Percentiles rank a stretch among this genome's conserved stretches.
These are phyloP conservation scores for Borovskyia barvae DNA, from an alignment of 208 protist species.

Conservation along the genomic window DNA sequence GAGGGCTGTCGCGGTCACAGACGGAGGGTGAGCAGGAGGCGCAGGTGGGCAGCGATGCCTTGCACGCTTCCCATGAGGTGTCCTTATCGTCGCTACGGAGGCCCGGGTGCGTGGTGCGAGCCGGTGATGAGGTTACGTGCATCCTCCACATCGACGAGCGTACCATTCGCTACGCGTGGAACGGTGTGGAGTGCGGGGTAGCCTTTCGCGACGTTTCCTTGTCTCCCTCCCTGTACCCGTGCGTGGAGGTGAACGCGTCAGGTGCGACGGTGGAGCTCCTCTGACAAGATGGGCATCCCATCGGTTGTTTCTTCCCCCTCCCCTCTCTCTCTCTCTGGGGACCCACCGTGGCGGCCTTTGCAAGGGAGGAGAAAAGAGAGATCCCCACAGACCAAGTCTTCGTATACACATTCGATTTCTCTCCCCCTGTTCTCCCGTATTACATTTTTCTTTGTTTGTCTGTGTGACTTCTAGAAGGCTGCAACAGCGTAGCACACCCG, in stretches of 20 bases:
- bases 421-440: too few relatives aligned
- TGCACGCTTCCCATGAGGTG: neutral
- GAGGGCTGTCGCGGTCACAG: neutral
- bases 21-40: too few relatives aligned
- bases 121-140: conserved; percentile 46
- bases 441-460: too few relatives aligned
- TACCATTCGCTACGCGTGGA: conserved; percentile 34
- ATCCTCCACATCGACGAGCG: conserved; percentile 18
- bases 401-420: too few relatives aligned
- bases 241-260: conserved; percentile 45
- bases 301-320: neutral
- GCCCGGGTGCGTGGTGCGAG: conserved; percentile 6
- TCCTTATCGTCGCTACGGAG: neutral
- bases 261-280: conserved; percentile 48
- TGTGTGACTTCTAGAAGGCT: too few relatives aligned
- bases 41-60: too few relatives aligned
- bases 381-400: too few relatives aligned
- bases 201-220: conserved; percentile 35
- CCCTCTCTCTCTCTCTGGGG: too few relatives aligned
- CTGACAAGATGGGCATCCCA: neutral
- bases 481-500: too few relatives aligned
- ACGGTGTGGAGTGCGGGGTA: conserved; percentile 47
- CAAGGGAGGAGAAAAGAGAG: too few relatives aligned
- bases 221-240: conserved; percentile 41
- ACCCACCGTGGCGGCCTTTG: too few relatives aligned